These are phyloP conservation scores for Hypocrella siamensis DNA, from an alignment of 2,329 filamentous ascomycete species.

Conservation along the genomic window DNA sequence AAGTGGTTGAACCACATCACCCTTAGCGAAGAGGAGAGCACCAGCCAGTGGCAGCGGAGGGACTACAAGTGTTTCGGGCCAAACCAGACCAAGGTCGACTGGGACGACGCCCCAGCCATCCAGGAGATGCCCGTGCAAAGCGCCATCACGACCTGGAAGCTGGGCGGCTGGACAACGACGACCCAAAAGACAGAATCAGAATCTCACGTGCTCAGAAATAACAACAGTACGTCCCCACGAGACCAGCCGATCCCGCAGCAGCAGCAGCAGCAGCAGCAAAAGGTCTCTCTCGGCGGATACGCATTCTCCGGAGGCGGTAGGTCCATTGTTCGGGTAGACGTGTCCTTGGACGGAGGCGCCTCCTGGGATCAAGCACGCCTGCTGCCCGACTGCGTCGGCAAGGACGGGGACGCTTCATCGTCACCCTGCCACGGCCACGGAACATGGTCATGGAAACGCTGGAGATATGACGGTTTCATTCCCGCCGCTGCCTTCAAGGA, in stretches of 20 bases:
- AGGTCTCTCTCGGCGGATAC: conserved; percentile 39
- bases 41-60: conserved; percentile 47
- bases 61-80: conserved; percentile 58
- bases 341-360: conserved; percentile 45
- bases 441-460: conserved; percentile 49
- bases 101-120: conserved; percentile 46
- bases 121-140: conserved; percentile 55
- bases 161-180: conserved; percentile 20
- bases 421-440: conserved; percentile 25
- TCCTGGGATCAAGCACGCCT: conserved; percentile 50
- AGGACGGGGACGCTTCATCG: conserved; percentile 9
- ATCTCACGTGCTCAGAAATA: background rate
- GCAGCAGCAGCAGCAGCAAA: conserved; percentile 8
- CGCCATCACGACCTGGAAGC: conserved; percentile 39
- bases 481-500: conserved; percentile 16
- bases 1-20: conserved; percentile 54
- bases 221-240: background rate
- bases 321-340: conserved; percentile 50
- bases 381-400: conserved; percentile 28
- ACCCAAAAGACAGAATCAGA: no score
- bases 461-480: conserved; percentile 38
- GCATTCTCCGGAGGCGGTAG: conserved; percentile 54
- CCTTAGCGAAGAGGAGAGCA: conserved; percentile 49
- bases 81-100: conserved; percentile 43
- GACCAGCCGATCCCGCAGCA: no score